phyloP scores from a whole-genome alignment of 768 basidiomycete species.

The Trametes maxima region DNA sequence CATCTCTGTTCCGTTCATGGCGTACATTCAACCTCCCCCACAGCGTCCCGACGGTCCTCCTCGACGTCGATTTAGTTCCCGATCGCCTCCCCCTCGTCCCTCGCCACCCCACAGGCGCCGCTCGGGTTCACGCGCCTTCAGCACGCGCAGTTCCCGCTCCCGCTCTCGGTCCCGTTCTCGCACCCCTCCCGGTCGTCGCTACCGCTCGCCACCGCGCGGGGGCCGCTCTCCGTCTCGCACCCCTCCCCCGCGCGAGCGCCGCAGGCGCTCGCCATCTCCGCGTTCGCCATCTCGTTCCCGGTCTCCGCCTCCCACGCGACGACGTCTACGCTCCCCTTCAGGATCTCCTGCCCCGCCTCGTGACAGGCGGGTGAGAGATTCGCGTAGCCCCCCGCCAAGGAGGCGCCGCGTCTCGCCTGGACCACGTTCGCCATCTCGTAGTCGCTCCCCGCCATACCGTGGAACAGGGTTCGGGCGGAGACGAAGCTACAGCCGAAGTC shows the following conservation, averaged over 20 bases:
- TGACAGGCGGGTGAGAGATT: slow-evolving; percentile 38
- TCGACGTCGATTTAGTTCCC: slow-evolving; percentile 23
- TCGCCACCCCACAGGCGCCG: slow-evolving; percentile 53
- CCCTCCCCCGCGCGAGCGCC: slow-evolving; percentile 23
- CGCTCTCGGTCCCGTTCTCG: slow-evolving; percentile 37
- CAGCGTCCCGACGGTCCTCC: slow-evolving; percentile 25
- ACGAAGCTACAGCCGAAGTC: slow-evolving; percentile 32
- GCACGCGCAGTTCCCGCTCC: slow-evolving; percentile 44
- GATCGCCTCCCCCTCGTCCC: slow-evolving; percentile 38
- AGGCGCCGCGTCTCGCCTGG: slow-evolving; percentile 36
- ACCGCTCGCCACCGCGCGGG: slow-evolving; percentile 31
- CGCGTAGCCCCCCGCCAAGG: slow-evolving; percentile 55
- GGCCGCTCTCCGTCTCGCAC: slow-evolving; percentile 34
- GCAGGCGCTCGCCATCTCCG: slow-evolving; percentile 22
- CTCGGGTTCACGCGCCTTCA: slow-evolving; percentile 38
- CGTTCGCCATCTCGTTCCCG: slow-evolving; percentile 29
- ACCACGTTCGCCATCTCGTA: slow-evolving; percentile 28
- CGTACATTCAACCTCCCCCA: not conserved
- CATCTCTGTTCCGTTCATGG: not conserved
- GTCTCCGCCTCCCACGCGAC: slow-evolving; percentile 47
- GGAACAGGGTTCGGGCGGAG: slow-evolving; percentile 22
- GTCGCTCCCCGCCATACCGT: slow-evolving; percentile 25
- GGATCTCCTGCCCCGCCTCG: slow-evolving; percentile 50
- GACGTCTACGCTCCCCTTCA: slow-evolving; percentile 49
- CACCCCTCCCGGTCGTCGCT: slow-evolving; percentile 20